Evolutionary conservation across 306 rosid species (phyloP).

Genomic region (Neltuma alba): DNA sequence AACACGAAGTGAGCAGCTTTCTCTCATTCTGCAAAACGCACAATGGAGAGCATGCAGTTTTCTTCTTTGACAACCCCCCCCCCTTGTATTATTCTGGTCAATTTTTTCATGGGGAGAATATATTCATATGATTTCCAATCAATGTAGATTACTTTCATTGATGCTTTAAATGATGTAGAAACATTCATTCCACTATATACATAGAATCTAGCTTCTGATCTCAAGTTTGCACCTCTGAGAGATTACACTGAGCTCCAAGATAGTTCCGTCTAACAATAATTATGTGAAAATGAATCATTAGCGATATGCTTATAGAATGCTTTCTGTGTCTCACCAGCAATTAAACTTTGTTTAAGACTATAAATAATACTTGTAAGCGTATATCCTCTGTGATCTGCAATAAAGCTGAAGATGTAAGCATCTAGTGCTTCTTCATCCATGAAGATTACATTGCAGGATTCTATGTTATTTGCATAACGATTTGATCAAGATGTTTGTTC

Average conservation of each 20-base stretch:
- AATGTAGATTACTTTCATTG: conserved; percentile 52
- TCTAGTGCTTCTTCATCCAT: background rate
- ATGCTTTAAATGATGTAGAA: conserved; percentile 38
- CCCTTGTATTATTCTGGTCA: conserved; percentile 24
- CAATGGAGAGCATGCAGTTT: conserved; percentile 35
- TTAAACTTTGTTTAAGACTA: background rate
- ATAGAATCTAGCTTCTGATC: conserved; percentile 41
- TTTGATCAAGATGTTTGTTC: background rate
- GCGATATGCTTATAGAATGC: conserved; percentile 11
- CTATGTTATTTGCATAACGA: too few relatives aligned
- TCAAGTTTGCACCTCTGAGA: conserved; percentile 27
- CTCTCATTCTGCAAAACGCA: conserved; percentile 43
- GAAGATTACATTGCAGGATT: background rate
- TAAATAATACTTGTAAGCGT: background rate
- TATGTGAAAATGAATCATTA: conserved; percentile 10
- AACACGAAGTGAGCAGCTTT: conserved; percentile 18
- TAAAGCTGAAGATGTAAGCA: too few relatives aligned
- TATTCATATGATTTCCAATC: conserved; percentile 42
- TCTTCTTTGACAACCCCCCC: conserved; percentile 7
- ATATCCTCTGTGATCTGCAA: background rate
- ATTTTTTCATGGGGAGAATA: conserved; percentile 38
- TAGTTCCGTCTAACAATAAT: background rate
- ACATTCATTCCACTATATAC: conserved; percentile 48
- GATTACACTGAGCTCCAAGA: background rate
- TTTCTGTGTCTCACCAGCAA: background rate